Conservation (phyloP, 2,329 filamentous ascomycete genomes). For the Chaetomium strumarium region DNA sequence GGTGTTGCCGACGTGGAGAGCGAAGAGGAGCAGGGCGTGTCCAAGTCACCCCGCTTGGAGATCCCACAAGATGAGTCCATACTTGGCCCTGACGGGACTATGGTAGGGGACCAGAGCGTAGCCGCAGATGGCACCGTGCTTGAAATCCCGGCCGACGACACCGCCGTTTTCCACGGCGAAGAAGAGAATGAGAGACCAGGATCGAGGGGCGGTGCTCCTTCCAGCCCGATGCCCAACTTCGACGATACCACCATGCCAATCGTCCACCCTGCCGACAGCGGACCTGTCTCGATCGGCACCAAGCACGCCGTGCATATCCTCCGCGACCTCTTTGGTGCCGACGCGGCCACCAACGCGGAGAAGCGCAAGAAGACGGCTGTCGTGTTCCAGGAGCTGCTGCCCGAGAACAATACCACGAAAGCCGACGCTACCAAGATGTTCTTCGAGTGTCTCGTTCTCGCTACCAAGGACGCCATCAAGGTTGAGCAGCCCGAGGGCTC, state of each 20-base stretch:
- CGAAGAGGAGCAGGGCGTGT: constrained; percentile 55
- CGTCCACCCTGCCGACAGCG: constrained; percentile 75
- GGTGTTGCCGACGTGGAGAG: constrained; percentile 74
- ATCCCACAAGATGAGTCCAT: constrained; percentile 58
- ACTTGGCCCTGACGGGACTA: constrained; percentile 42
- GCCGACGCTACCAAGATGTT: constrained; percentile 99
- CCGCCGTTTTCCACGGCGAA: constrained; percentile 39
- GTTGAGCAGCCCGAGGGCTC: constrained; percentile 73
- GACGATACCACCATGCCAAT: constrained; percentile 73
- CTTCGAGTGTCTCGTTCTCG: constrained; percentile 91
- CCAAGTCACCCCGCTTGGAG: constrained; percentile 65
- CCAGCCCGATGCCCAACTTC: constrained; percentile 54
- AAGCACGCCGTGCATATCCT: constrained; percentile 94
- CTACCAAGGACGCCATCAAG: constrained; percentile 96
- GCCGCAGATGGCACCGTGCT: constrained; percentile 56
- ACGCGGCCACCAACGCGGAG: constrained; percentile 61
- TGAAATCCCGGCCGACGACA: constrained; percentile 56
- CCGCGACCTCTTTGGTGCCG: constrained; percentile 75
- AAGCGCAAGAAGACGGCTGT: constrained; percentile 72
- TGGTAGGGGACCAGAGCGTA: constrained; percentile 48
- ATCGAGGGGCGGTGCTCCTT: constrained; percentile 37
- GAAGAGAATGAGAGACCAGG: constrained; percentile 37
- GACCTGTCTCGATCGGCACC: constrained; percentile 82
- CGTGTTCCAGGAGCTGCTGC: constrained; percentile 86
- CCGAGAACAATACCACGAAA: constrained; percentile 72